A percentile compares a stretch with the other conserved stretches of the same genome.
Evolutionary conservation across 106 monocot genomes (phyloP).

Genomic region (Dactylorhiza incarnata): DNA sequence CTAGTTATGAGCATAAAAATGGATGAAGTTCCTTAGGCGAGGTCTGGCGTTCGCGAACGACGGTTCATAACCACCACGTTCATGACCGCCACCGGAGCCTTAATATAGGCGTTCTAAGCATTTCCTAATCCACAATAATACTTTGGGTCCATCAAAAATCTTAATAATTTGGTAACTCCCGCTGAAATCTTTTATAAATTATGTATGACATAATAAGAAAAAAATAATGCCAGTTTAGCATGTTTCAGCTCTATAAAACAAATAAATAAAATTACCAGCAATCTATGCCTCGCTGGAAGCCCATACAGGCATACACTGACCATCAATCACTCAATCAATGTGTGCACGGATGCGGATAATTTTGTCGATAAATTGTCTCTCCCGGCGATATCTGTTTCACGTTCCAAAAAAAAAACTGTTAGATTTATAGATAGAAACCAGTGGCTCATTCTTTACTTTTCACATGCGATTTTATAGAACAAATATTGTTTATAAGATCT

Average conservation of each 20-base stretch:
- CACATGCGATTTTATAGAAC: not conserved
- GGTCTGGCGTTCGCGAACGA: too few relatives aligned
- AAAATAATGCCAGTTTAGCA: not conserved
- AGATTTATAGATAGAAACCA: not conserved
- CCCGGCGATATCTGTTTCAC: constrained; percentile 51
- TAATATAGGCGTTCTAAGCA: too few relatives aligned
- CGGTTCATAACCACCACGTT: too few relatives aligned
- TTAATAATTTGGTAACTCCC: too few relatives aligned
- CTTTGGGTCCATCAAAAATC: too few relatives aligned
- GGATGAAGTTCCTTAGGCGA: too few relatives aligned
- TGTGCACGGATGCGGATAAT: constrained; percentile 34
- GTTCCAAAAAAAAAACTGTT: not conserved
- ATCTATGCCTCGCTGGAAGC: not conserved
- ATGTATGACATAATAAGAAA: not conserved
- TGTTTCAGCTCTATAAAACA: not conserved
- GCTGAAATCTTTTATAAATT: too few relatives aligned
- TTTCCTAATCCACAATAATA: too few relatives aligned
- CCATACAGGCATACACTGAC: not conserved
- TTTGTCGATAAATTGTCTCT: constrained; percentile 62
- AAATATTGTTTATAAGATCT: not conserved
- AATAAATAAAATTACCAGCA: not conserved
- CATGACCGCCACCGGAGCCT: too few relatives aligned
- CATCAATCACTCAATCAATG: constrained; percentile 30
- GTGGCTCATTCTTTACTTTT: not conserved
- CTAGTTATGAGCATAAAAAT: too few relatives aligned